Conservation (phyloP, 768 basidiomycete genomes). For the Kwoniella mangroviensis region DNA sequence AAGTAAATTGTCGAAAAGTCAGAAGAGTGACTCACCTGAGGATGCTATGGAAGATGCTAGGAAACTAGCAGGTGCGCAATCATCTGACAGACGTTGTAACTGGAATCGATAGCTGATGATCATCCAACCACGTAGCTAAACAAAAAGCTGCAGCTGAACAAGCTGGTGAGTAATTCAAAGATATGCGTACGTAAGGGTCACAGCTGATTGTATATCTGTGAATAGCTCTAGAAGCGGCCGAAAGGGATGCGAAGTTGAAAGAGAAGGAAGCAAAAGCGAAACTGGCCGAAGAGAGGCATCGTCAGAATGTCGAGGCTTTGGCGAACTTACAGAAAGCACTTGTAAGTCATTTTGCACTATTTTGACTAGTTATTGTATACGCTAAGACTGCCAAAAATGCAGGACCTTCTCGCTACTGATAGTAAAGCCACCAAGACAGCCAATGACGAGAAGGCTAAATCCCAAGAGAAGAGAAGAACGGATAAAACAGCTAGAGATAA, state of each 20-base stretch:
- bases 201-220: not conserved
- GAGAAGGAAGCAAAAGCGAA: constrained; percentile 50
- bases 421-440: constrained; percentile 40
- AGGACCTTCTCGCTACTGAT: constrained; percentile 49
- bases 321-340: constrained; percentile 48
- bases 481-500: constrained; percentile 53
- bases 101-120: not conserved
- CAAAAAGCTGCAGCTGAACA: constrained; percentile 52
- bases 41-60: constrained; percentile 49
- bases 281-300: constrained; percentile 50
- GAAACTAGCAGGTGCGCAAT: constrained; percentile 42
- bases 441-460: constrained; percentile 44
- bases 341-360: constrained; percentile 28
- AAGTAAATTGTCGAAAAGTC: constrained; percentile 31
- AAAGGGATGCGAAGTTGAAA: constrained; percentile 37
- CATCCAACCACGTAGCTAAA: constrained; percentile 19
- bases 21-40: constrained; percentile 10
- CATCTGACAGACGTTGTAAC: not conserved
- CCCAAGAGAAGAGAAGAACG: constrained; percentile 49
- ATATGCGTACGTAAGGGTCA: not conserved
- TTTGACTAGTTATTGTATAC: not conserved
- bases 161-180: constrained; percentile 32
- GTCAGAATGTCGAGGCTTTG: constrained; percentile 48
- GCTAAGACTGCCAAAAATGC: not conserved
- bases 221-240: constrained; percentile 45